Conservation (phyloP, 108 stramenopile species). For the Chaetoceros muelleri region DNA sequence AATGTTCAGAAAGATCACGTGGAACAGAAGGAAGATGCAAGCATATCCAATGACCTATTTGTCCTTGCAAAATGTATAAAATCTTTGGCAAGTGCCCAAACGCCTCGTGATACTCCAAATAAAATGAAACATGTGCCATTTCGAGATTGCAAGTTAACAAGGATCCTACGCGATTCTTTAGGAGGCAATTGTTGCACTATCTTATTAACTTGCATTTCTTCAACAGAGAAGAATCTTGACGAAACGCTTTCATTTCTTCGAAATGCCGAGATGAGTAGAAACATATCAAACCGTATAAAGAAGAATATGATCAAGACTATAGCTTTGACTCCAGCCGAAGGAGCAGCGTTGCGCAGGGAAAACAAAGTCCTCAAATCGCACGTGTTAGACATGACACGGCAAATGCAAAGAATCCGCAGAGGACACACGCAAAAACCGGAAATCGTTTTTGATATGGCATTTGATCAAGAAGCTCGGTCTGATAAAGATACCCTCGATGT, state of each 20-base stretch:
- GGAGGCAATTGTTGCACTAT: constrained; percentile 54
- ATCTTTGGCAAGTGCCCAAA: not conserved
- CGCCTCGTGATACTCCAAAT: constrained; percentile 17
- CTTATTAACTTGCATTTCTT: constrained; percentile 4
- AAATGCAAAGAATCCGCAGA: not conserved
- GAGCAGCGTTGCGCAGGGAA: constrained; percentile 3
- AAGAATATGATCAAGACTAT: not conserved
- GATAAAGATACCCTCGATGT: not conserved
- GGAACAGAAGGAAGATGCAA: constrained; percentile 72
- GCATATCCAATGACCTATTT: constrained; percentile 81
- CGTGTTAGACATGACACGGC: not conserved
- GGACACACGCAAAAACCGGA: not conserved
- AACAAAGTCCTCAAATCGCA: constrained; percentile 5
- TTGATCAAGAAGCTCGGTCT: not conserved
- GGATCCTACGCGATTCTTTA: constrained; percentile 65
- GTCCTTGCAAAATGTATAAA: constrained; percentile 46
- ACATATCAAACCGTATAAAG: constrained; percentile 3
- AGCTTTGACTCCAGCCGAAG: constrained; percentile 2
- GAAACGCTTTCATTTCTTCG: constrained; percentile 1
- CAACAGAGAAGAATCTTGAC: not conserved
- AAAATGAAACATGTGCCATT: constrained; percentile 47
- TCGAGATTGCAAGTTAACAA: constrained; percentile 69
- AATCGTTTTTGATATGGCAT: not conserved
- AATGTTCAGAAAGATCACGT: constrained; percentile 35
- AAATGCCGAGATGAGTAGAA: not conserved